Base-by-base conservation (phyloP, 495 filamentous ascomycete species). In the Sordaria brevicollis region DNA sequence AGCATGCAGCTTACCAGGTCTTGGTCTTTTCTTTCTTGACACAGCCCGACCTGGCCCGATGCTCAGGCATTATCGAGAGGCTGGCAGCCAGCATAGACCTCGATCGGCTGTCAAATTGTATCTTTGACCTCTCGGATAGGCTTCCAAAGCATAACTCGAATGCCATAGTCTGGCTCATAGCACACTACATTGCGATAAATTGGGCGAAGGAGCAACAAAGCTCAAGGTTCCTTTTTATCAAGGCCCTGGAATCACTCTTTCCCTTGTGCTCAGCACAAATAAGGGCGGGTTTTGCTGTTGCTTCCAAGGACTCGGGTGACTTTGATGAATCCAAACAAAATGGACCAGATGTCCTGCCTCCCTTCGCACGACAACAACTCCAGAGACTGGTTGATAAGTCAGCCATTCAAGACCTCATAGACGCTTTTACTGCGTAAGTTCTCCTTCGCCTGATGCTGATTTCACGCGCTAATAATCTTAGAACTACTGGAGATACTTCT, bases 111-210 rank as follows among this genome's bases (percentile, higher is more conserved):
- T 80, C 79, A 0, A 66, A 71, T 15, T 71, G 71, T 9, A 49
- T 78, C 35, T 25, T 68, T 38, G 68, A 54, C 33, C 65, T 65
- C 2, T 19, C 65, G 2, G 17, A 62, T 17, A 62, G 17, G 49
- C 49, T 62, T 62, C 13, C n/a, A 74, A 75, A 66, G 66, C 72
- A 13, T 31, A 29, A 29, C 57, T 69, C 43, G 65, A 57, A 6
- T 39, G 75, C 76, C 29, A 83, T 85, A 17, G 80, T 93, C 25
- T 96, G 93, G 90, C 83, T 99, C 25, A 80, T 97, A 65, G 86
- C 90, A 25, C 91, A 96, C 75, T 88, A 93, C 70, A 90, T 97
- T 66, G 91, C 86, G 73, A 87, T 97, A 62, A 87, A 91, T 72
- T 85, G 86, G 38, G 77, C 81, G 5, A 77, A 78, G 17, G 71